Evolutionary conservation across 2,329 filamentous ascomycete species (phyloP).

Genomic region (Zarea fungicola): DNA sequence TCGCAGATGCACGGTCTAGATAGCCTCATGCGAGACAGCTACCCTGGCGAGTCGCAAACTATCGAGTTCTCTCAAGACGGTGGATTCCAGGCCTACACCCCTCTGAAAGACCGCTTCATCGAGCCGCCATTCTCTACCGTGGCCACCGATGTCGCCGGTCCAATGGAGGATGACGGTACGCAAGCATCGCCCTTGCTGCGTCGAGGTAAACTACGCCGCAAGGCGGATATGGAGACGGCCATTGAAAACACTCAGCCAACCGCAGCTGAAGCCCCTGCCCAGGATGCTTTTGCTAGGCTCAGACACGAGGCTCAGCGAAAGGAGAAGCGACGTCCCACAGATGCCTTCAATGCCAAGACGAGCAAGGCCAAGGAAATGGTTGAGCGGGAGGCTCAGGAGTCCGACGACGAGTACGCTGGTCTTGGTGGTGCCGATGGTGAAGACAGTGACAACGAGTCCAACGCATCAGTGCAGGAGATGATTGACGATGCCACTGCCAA

Average conservation of each 20-base stretch:
- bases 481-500: slow-evolving; percentile 80
- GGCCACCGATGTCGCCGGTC: slow-evolving; percentile 56
- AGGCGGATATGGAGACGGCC: slow-evolving; percentile 27
- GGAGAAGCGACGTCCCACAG: slow-evolving; percentile 46
- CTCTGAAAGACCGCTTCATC: slow-evolving; percentile 62
- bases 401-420: slow-evolving; percentile 95
- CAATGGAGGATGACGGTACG: slow-evolving; percentile 31
- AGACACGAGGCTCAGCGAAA: slow-evolving; percentile 55
- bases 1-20: slow-evolving; percentile 56
- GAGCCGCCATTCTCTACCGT: slow-evolving; percentile 62
- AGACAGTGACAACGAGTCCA: slow-evolving; percentile 67
- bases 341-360: slow-evolving; percentile 74
- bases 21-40: slow-evolving; percentile 44
- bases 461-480: slow-evolving; percentile 74
- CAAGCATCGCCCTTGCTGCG: slow-evolving; percentile 63
- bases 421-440: slow-evolving; percentile 87
- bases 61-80: slow-evolving; percentile 76
- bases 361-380: slow-evolving; percentile 84
- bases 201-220: slow-evolving; percentile 50
- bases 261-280: not conserved
- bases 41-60: slow-evolving; percentile 56
- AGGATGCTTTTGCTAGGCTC: slow-evolving; percentile 62
- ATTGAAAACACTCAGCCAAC: slow-evolving; percentile 11
- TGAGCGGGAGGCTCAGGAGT: slow-evolving; percentile 92
- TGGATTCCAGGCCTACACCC: slow-evolving; percentile 69